These are phyloP conservation scores for Centrapalus pauciflorus DNA, from an alignment of 129 eudicot species.

Conservation along the genomic window DNA sequence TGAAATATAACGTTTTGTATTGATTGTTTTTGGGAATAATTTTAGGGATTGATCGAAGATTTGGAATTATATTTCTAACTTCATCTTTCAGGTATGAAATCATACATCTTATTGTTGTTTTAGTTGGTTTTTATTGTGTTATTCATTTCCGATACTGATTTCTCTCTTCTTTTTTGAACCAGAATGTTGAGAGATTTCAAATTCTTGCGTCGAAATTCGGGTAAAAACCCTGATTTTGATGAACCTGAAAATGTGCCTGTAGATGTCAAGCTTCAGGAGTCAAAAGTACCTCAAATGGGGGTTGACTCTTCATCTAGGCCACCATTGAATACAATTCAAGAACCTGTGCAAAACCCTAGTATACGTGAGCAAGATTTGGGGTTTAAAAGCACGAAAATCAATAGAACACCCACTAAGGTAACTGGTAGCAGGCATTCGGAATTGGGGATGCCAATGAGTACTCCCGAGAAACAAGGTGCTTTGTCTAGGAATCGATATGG, in stretches of 20 bases:
- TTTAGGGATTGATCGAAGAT: constrained; percentile 37
- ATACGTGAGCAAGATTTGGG: constrained; percentile 39
- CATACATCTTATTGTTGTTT: not conserved
- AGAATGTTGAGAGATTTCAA: constrained; percentile 87
- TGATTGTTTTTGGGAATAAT: constrained; percentile 25
- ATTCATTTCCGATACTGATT: not conserved
- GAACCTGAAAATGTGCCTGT: constrained; percentile 74
- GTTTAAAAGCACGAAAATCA: constrained; percentile 31
- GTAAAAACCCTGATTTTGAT: constrained; percentile 37
- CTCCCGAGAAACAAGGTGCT: constrained; percentile 73
- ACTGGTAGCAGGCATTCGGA: constrained; percentile 34
- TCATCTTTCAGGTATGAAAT: constrained; percentile 59
- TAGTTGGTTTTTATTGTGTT: not conserved
- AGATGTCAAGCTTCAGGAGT: constrained; percentile 31
- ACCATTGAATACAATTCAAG: constrained; percentile 58
- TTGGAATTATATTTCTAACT: constrained; percentile 39
- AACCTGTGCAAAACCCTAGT: constrained; percentile 34
- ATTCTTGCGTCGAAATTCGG: constrained; percentile 49
- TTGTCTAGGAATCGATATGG: constrained; percentile 41
- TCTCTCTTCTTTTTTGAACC: not conserved
- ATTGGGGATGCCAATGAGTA: constrained; percentile 39
- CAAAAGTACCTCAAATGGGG: constrained; percentile 24
- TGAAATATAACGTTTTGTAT: not conserved
- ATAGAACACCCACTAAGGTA: constrained; percentile 69
- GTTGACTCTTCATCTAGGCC: constrained; percentile 42